A percentile compares a stretch with the other conserved stretches of the same genome.
These are phyloP conservation scores for Nicotiana benthamiana DNA, from an alignment of 257 asterid genomes.

Conservation along the genomic window DNA sequence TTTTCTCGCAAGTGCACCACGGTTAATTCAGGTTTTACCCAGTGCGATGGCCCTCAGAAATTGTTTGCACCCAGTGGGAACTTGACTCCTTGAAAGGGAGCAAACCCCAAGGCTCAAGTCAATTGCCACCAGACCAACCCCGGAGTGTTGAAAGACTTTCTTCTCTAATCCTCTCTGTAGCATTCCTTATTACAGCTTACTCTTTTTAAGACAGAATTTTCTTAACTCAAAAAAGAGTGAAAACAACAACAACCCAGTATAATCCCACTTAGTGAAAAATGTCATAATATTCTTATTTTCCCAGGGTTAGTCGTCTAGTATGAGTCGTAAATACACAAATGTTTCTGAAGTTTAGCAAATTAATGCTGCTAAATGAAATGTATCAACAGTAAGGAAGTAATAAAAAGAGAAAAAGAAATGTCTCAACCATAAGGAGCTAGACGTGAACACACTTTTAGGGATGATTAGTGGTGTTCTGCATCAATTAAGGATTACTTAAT, in stretches of 20 bases:
- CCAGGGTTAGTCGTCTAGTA: not conserved
- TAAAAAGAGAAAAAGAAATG: not conserved
- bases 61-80: too few species aligned
- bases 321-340: not conserved
- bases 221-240: not conserved
- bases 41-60: too few species aligned
- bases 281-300: not conserved
- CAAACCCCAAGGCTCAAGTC: too few species aligned
- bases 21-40: too few species aligned
- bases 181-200: not conserved
- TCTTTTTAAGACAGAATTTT: not conserved
- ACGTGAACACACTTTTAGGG: not conserved
- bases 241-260: too few species aligned
- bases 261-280: not conserved
- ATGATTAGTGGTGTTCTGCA: not conserved
- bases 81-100: too few species aligned
- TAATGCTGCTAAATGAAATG: not conserved
- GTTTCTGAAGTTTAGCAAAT: not conserved
- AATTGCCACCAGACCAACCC: too few species aligned
- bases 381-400: not conserved
- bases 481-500: not conserved
- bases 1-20: too few species aligned
- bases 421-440: not conserved
- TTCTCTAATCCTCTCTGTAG: not conserved
- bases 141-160: too few species aligned